phyloP scores from a whole-genome alignment of 2,329 filamentous ascomycete species.

The Aspergillus pseudoterreus region DNA sequence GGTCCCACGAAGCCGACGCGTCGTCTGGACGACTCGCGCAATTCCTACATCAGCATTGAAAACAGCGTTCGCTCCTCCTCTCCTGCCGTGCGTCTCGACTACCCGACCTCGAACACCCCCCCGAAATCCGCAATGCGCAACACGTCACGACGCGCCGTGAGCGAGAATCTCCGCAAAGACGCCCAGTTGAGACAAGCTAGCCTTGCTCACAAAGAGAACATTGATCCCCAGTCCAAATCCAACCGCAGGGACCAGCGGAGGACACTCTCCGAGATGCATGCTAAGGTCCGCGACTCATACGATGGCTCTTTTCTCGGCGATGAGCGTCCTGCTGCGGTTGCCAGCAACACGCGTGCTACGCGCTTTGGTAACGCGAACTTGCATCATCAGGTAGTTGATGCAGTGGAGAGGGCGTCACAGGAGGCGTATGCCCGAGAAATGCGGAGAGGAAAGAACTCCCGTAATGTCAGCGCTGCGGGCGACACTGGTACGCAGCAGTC shows the following conservation, averaged over 20 bases:
- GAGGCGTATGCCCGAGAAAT: constrained; percentile 31
- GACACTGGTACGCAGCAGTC: constrained; percentile 55
- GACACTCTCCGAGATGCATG: constrained; percentile 55
- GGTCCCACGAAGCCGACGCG: constrained; percentile 39
- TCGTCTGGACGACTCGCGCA: constrained; percentile 48
- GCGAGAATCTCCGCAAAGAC: constrained; percentile 39
- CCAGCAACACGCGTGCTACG: constrained; percentile 48
- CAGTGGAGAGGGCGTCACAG: constrained; percentile 36
- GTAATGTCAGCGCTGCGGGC: constrained; percentile 28
- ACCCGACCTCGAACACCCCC: constrained; percentile 33
- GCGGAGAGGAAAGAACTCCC: constrained; percentile 24
- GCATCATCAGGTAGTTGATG: constrained; percentile 38
- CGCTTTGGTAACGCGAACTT: constrained; percentile 52
- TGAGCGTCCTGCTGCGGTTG: constrained; percentile 44
- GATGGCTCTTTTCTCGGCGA: constrained; percentile 51
- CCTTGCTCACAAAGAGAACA: constrained; percentile 40
- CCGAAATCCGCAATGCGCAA: constrained; percentile 30
- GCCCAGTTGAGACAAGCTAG: constrained; percentile 39
- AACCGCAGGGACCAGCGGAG: constrained; percentile 40
- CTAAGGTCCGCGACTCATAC: constrained; percentile 50
- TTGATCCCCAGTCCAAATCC: constrained; percentile 34
- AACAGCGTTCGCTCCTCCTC: constrained; percentile 42
- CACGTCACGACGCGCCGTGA: constrained; percentile 26
- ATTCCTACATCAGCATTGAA: constrained; percentile 47
- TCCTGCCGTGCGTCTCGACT: constrained; percentile 37